Evolutionary conservation across 306 rosid genomes (phyloP), one percentile per base, ranked within the genome.

Genomic region (Quercus variabilis): DNA sequence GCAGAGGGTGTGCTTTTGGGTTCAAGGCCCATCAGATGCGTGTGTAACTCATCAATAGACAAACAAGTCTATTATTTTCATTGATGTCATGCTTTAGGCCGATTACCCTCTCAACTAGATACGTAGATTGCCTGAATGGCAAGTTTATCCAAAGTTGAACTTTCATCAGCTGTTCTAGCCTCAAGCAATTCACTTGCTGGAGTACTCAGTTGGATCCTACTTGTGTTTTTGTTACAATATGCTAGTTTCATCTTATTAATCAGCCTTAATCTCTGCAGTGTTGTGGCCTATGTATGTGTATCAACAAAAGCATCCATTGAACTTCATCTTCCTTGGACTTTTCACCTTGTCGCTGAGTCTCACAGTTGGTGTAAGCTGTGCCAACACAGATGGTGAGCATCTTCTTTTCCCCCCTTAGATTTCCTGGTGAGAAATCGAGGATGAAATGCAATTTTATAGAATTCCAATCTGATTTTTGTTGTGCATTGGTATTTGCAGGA

Each of bases 271-370:
- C 5, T 43, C 51, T 83, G 88, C 87, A 94, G 99, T 94, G 78
- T 75, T 94, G 85, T 90, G 97, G 87, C 99, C 99, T 20, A 79
- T 94, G 60, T 88, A 91, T 76, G 85, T 81, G 78, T 94, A 90
- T 74, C 97, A 91, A 85, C 93, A 92, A 69, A 94, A 89, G 90
- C 99, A 94, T 83, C 91, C 97, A 9, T 85, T 83, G 78, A 94
- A 94, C 85, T 89, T 92, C 31, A 76, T 94, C 76, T 84, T 94
- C 80, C 97, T 94, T n/a, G 99, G 88, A 52, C 92, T 92, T 60
- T 94, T 94, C 85, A 92, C 99, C 54, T 30, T 86, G 46, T 85
- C 95, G 0, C 90, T 94, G 77, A 91, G 97, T 71, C 85, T 91
- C 71, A 94, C 98, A 1, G 96, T 94, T 55, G 97, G 98, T 23